phyloP scores from a whole-genome alignment of 306 rosid genomes.

The Glycine soja region DNA sequence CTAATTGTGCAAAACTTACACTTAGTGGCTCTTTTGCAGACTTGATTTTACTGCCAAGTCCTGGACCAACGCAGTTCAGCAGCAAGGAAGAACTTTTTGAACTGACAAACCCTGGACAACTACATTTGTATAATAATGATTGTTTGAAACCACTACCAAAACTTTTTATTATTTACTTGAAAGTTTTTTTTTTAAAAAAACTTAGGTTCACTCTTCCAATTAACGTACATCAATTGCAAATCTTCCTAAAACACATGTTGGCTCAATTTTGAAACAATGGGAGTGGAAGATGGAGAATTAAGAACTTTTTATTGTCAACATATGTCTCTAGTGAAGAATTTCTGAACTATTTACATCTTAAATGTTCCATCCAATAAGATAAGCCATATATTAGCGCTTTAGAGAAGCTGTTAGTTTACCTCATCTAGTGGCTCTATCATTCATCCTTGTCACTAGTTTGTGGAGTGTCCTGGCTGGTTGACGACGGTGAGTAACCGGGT shows the following conservation, averaged over 20 bases:
- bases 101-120: conserved; percentile 53
- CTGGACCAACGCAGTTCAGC: conserved; percentile 53
- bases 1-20: conserved; percentile 77
- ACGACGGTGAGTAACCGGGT: conserved; percentile 97
- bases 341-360: not conserved
- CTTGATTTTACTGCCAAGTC: conserved; percentile 75
- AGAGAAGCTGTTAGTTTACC: conserved; percentile 39
- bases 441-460: conserved; percentile 81
- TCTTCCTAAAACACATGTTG: not conserved
- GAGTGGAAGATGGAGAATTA: not conserved
- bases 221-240: not conserved
- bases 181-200: no score
- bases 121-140: not conserved
- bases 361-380: conserved; percentile 28
- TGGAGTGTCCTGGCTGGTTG: conserved; percentile 93
- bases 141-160: no score
- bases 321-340: not conserved
- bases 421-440: conserved; percentile 64
- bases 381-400: not conserved
- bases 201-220: not conserved
- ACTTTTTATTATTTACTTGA: no score
- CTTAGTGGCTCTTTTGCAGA: conserved; percentile 94
- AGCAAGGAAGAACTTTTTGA: conserved; percentile 73
- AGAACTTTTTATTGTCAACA: not conserved
- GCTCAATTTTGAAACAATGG: not conserved